These are phyloP conservation scores for Alloascoidea africana DNA, from an alignment of 805 yeast species.

Conservation along the genomic window DNA sequence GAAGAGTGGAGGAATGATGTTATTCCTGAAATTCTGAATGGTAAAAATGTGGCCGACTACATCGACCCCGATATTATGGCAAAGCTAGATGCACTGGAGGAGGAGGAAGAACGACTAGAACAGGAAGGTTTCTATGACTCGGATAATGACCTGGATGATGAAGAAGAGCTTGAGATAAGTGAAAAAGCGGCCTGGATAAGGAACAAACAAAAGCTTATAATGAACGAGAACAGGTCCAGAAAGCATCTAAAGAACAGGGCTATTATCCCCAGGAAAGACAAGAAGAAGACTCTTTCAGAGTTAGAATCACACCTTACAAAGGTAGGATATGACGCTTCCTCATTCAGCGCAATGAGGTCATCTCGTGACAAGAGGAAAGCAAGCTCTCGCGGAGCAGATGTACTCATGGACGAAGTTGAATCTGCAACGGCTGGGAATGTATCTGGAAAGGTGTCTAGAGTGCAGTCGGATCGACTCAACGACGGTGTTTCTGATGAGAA, in stretches of 20 bases:
- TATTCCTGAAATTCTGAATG: conserved; percentile 94
- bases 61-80: conserved; percentile 91
- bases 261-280: conserved; percentile 80
- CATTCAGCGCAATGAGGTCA: conserved; percentile 27
- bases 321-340: conserved; percentile 75
- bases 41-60: conserved; percentile 94
- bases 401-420: conserved; percentile 40
- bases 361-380: conserved; percentile 16
- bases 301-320: conserved; percentile 84
- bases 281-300: conserved; percentile 43
- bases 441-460: conserved; percentile 30
- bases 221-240: conserved; percentile 72
- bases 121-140: conserved; percentile 91
- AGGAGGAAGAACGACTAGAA: conserved; percentile 91
- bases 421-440: conserved; percentile 16
- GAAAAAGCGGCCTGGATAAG: conserved; percentile 94
- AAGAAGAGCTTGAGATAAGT: conserved; percentile 50
- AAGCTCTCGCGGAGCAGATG: conserved; percentile 53
- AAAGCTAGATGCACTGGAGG: conserved; percentile 89
- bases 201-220: conserved; percentile 88
- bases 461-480: conserved; percentile 66
- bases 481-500: conserved; percentile 75
- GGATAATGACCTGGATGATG: conserved; percentile 51
- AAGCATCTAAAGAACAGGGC: conserved; percentile 79
- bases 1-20: conserved; percentile 96